These are phyloP conservation scores for Pulveroboletus ravenelii DNA, from an alignment of 768 basidiomycete species.

Conservation along the genomic window DNA sequence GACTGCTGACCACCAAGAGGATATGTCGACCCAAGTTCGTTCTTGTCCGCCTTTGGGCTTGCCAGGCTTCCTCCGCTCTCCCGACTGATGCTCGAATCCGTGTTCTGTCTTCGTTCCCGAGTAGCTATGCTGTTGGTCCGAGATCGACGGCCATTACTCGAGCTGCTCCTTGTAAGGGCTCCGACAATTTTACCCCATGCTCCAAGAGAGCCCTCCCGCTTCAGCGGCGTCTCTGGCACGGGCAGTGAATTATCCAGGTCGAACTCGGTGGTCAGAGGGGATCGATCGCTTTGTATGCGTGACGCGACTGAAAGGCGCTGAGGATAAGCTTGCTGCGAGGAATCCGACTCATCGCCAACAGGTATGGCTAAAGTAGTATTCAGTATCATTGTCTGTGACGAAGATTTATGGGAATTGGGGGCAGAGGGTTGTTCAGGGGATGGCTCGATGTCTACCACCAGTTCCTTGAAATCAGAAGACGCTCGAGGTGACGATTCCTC, in stretches of 20 bases:
- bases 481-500: constrained; percentile 51
- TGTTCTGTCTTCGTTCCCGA: constrained; percentile 62
- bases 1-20: constrained; percentile 49
- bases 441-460: constrained; percentile 60
- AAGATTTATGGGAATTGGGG: constrained; percentile 45
- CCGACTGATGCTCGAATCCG: constrained; percentile 67
- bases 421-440: constrained; percentile 47
- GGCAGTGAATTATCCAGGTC: constrained; percentile 44
- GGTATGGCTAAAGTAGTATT: constrained; percentile 37
- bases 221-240: constrained; percentile 44
- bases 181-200: constrained; percentile 73
- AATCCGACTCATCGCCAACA: constrained; percentile 45
- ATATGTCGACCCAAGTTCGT: constrained; percentile 34
- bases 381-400: constrained; percentile 43
- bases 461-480: constrained; percentile 56
- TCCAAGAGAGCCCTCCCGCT: constrained; percentile 54
- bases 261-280: constrained; percentile 48
- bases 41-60: constrained; percentile 56
- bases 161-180: constrained; percentile 60
- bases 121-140: constrained; percentile 72
- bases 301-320: constrained; percentile 58
- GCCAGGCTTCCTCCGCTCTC: constrained; percentile 73
- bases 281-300: constrained; percentile 57
- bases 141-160: constrained; percentile 67
- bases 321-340: constrained; percentile 51